These are phyloP conservation scores for Prototheca wickerhamii DNA, from an alignment of 163 green algal genomes.

Conservation along the genomic window DNA sequence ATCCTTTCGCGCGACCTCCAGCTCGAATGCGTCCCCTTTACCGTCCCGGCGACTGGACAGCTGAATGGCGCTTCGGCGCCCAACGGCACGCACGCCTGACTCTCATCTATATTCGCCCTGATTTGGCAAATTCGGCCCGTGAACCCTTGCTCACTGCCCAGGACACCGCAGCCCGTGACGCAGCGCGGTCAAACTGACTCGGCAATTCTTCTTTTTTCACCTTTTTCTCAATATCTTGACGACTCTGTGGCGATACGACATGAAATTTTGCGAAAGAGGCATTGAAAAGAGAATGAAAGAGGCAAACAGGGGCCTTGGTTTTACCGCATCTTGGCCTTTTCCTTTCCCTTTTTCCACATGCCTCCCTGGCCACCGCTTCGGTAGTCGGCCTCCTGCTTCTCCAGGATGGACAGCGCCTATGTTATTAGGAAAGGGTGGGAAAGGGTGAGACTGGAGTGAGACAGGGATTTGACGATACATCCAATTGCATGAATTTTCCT, in stretches of 20 bases:
- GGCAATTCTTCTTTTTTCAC: too few relatives aligned
- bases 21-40: slow-evolving; percentile 34
- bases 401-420: slow-evolving; percentile 49
- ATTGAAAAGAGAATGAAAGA: not conserved
- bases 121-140: too few relatives aligned
- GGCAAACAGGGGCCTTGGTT: not conserved
- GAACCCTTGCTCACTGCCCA: too few relatives aligned
- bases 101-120: too few relatives aligned
- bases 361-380: slow-evolving; percentile 76
- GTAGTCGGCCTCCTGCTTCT: slow-evolving; percentile 70
- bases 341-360: slow-evolving; percentile 69
- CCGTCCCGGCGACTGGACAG: slow-evolving; percentile 5
- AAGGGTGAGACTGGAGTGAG: not conserved
- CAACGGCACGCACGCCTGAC: too few relatives aligned
- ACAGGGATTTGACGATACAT: not conserved
- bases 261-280: too few relatives aligned
- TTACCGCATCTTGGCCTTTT: too few relatives aligned
- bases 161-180: too few relatives aligned
- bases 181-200: too few relatives aligned
- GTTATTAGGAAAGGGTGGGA: not conserved
- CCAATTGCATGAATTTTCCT: too few relatives aligned
- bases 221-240: not conserved
- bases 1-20: slow-evolving; percentile 28
- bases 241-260: too few relatives aligned
- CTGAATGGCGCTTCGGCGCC: too few relatives aligned